Evolutionary conservation across 2,329 filamentous ascomycete species (phyloP).

Genomic region (Ophidiomyces ophidiicola): DNA sequence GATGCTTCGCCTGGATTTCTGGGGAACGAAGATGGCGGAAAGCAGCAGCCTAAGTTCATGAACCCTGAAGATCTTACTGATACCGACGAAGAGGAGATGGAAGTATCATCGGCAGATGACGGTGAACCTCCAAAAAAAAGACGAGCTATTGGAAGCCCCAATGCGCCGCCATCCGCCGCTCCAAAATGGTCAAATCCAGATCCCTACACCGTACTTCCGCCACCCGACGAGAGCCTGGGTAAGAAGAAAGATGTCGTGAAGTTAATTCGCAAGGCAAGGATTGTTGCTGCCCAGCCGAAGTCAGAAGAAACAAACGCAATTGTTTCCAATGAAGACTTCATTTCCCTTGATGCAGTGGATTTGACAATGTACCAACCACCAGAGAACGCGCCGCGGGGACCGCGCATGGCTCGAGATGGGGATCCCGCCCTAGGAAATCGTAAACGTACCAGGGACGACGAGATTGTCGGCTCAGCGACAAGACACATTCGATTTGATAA

Average conservation of each 20-base stretch:
- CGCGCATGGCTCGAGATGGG: constrained; percentile 22
- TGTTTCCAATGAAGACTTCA: constrained; percentile 63
- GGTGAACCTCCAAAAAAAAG: constrained; percentile 28
- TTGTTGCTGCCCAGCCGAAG: constrained; percentile 42
- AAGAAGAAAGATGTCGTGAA: constrained; percentile 84
- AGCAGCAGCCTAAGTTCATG: constrained; percentile 27
- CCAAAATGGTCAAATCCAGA: constrained; percentile 96
- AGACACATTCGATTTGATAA: constrained; percentile 44
- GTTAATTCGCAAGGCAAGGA: constrained; percentile 77
- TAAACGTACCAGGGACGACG: constrained; percentile 63
- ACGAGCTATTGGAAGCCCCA: constrained; percentile 21
- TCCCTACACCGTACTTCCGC: constrained; percentile 78
- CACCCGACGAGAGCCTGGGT: constrained; percentile 56
- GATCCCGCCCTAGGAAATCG: constrained; percentile 48
- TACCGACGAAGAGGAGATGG: constrained; percentile 37
- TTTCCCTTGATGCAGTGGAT: constrained; percentile 64
- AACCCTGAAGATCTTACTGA: constrained; percentile 32
- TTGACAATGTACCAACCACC: constrained; percentile 37
- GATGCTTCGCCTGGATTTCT: constrained; percentile 30
- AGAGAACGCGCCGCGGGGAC: constrained; percentile 28
- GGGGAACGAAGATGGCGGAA: constrained; percentile 17
- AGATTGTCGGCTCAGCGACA: constrained; percentile 41
- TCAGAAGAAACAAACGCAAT: constrained; percentile 44
- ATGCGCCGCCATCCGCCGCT: constrained; percentile 14
- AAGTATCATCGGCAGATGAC: constrained; percentile 30